Conservation (phyloP, 495 filamentous ascomycete species). For the Chaetomium fimeti region DNA sequence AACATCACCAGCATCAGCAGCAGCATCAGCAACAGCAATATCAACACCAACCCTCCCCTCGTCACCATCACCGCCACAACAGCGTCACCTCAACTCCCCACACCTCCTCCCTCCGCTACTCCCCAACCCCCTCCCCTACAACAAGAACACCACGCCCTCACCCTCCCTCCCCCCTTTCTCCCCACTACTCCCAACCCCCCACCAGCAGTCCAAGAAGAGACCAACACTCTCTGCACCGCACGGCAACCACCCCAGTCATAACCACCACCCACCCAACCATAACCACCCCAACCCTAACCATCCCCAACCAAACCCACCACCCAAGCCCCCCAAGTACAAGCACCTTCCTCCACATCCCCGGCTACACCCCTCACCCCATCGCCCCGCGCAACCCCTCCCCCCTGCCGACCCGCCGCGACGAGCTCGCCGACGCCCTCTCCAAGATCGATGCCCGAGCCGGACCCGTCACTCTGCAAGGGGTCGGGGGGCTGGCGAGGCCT, state of each 20-base stretch:
- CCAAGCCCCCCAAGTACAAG: not conserved
- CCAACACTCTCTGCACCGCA: no score
- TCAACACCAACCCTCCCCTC: no score
- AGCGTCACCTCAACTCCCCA: no score
- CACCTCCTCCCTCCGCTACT: no score
- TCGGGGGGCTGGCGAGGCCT: constrained; percentile 10
- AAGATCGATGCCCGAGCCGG: not conserved
- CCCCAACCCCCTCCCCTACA: not conserved
- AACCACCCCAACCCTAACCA: not conserved
- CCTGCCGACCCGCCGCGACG: not conserved
- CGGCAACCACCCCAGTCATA: not conserved
- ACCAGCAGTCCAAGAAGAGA: not conserved
- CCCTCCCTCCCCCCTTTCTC: not conserved
- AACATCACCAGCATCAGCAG: not conserved
- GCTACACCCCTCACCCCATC: constrained; percentile 5
- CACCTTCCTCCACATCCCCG: not conserved
- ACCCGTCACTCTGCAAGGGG: not conserved
- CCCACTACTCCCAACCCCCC: not conserved
- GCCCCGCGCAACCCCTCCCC: not conserved
- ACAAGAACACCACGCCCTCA: not conserved
- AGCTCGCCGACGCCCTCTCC: constrained; percentile 1
- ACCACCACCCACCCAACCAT: not conserved
- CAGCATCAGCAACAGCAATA: not conserved
- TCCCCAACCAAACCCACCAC: not conserved
- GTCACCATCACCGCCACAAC: no score